A percentile compares a stretch with the other conserved stretches of the same genome.
Conservation (phyloP, 78 protist species). For the Pigoraptor vietnamica region DNA sequence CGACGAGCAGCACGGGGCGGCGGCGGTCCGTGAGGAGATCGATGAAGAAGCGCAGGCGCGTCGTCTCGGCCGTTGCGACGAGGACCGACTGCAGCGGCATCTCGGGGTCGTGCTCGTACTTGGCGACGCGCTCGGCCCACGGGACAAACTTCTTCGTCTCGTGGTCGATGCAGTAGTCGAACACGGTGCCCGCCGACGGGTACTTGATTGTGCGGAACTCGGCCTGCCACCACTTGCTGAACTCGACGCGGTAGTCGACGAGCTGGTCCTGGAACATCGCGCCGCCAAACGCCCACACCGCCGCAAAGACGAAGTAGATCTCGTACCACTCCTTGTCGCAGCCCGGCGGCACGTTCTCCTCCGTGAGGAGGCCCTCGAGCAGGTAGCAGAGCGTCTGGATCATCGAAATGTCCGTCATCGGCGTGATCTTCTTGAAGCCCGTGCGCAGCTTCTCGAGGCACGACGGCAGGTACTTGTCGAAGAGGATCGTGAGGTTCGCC, state of each 20-base stretch:
- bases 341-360: slow-evolving; percentile 1
- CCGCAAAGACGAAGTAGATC: slow-evolving; percentile 44
- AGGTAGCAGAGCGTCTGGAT: slow-evolving; percentile 60
- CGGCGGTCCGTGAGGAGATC: slow-evolving; percentile 8
- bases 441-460: slow-evolving; percentile 6
- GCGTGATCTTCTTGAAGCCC: slow-evolving; percentile 35
- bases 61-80: slow-evolving; percentile 51
- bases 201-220: slow-evolving; percentile 32
- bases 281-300: slow-evolving; percentile 82
- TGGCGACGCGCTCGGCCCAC: slow-evolving; percentile 42
- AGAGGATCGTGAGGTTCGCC: slow-evolving; percentile 11
- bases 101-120: slow-evolving; percentile 35
- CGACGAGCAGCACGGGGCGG: slow-evolving; percentile 64
- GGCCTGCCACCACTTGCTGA: slow-evolving; percentile 54
- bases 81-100: slow-evolving; percentile 3
- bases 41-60: slow-evolving; percentile 24
- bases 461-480: slow-evolving; percentile 17
- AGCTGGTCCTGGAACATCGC: slow-evolving; percentile 14
- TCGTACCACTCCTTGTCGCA: slow-evolving; percentile 36
- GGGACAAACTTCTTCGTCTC: slow-evolving; percentile 4
- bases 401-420: slow-evolving; percentile 51
- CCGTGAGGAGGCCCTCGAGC: slow-evolving; percentile 58
- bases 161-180: slow-evolving; percentile 56
- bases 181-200: slow-evolving; percentile 42
- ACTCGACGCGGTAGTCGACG: slow-evolving; percentile 44